phyloP scores from a whole-genome alignment of 1,284 basidiomycete species.

The Malassezia arunalokei region DNA sequence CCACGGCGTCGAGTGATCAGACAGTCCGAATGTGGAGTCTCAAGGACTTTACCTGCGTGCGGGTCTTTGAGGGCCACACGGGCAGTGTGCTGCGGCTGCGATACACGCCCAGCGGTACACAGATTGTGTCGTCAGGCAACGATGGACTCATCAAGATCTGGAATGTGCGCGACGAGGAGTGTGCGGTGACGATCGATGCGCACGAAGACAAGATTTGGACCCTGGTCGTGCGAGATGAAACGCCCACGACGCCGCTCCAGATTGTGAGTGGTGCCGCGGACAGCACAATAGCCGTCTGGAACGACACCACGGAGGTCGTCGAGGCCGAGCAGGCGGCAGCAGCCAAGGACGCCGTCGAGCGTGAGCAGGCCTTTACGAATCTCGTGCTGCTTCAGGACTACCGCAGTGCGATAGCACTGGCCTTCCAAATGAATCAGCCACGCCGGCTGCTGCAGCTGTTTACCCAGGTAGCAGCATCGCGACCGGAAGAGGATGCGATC shows the following conservation, averaged over 20 bases:
- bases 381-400: slow-evolving; percentile 80
- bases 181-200: slow-evolving; percentile 72
- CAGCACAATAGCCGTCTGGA: slow-evolving; percentile 83
- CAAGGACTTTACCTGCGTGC: slow-evolving; percentile 49
- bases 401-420: slow-evolving; percentile 74
- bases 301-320: slow-evolving; percentile 73
- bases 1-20: slow-evolving; percentile 87
- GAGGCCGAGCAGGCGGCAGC: slow-evolving; percentile 51
- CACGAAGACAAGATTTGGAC: slow-evolving; percentile 93
- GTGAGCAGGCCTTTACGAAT: slow-evolving; percentile 89
- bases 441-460: slow-evolving; percentile 74
- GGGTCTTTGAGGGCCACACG: slow-evolving; percentile 60
- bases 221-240: slow-evolving; percentile 64
- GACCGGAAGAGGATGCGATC: slow-evolving; percentile 22
- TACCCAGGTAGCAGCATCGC: slow-evolving; percentile 38
- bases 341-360: slow-evolving; percentile 23
- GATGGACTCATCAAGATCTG: slow-evolving; percentile 93
- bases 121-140: slow-evolving; percentile 74
- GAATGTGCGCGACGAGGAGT: slow-evolving; percentile 79
- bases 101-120: slow-evolving; percentile 71
- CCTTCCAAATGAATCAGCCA: slow-evolving; percentile 82
- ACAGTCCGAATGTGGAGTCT: slow-evolving; percentile 86
- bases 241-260: slow-evolving; percentile 48
- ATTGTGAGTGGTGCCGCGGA: slow-evolving; percentile 86
- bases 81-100: slow-evolving; percentile 89